Evolutionary conservation across 2,329 filamentous ascomycete species (phyloP).

Genomic region (Phyllosticta citrichinensis): DNA sequence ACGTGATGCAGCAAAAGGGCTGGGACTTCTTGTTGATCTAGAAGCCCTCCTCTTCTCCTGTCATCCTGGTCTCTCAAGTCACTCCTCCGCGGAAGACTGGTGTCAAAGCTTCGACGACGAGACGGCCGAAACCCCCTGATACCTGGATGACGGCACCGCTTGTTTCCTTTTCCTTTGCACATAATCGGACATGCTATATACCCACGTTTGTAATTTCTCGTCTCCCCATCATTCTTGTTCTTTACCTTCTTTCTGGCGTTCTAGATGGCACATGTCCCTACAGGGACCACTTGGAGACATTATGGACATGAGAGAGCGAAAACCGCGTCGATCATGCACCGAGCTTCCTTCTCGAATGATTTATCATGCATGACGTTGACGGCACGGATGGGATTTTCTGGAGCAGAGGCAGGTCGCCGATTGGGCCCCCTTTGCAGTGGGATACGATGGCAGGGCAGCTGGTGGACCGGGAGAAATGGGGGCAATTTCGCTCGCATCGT

Average conservation of each 20-base stretch:
- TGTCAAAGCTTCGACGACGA: slow-evolving; percentile 1
- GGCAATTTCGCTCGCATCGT: neutral
- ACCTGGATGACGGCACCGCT: slow-evolving; percentile 16
- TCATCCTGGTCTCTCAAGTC: slow-evolving; percentile 27
- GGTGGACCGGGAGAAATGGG: neutral
- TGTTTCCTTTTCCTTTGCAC: slow-evolving; percentile 19
- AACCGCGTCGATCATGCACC: neutral
- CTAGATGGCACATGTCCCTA: neutral
- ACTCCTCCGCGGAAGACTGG: slow-evolving; percentile 3
- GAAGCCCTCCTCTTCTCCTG: slow-evolving; percentile 10
- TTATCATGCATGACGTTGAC: neutral
- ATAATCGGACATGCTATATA: slow-evolving; percentile 30
- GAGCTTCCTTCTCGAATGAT: neutral
- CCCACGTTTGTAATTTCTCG: slow-evolving; percentile 27
- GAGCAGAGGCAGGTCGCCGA: neutral
- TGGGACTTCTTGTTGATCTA: slow-evolving; percentile 92
- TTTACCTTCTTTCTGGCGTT: neutral
- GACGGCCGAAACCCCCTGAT: slow-evolving; percentile 9
- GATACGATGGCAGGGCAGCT: neutral
- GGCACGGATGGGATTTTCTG: neutral
- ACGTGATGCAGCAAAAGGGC: slow-evolving; percentile 81
- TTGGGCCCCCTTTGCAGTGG: neutral
- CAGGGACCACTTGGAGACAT: neutral
- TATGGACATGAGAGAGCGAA: neutral
- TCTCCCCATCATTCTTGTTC: neutral